Evolutionary conservation across 2,329 filamentous ascomycete species (phyloP), one percentile per base, ranked within the genome.

Genomic region (Cladosporium sp.): DNA sequence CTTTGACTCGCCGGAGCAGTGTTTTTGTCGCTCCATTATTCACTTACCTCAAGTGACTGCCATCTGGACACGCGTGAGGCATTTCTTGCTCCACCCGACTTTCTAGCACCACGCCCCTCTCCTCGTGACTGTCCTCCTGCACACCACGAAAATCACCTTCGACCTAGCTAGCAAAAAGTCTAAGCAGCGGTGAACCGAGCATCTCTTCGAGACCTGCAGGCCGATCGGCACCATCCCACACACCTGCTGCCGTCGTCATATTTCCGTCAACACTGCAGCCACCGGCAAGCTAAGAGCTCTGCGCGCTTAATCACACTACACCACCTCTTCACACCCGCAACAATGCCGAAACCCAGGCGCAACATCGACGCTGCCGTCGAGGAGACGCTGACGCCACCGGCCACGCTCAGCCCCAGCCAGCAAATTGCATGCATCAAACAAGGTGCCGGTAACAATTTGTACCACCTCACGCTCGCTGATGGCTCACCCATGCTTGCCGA

Each of bases 401-500:
- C 80, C 65, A 73, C 76, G 7, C 79, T 89, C 23, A 66, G 80
- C 5, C 72, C 78, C n/a, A 77, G 77, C 35, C 85, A 89, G 74
- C 82, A 83, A 61, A 86, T 99, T 67, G 92, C 91, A 21, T 90
- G 89, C 65, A 89, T 97, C 66, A 80, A 91, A 74, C 91, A 91
- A 77, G 90, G 90, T 52, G 90, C 93, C 71, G 94, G 94, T 70
- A 97, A 97, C 81, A 96, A 91, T 78, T 83, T 96, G 50, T 98
- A 96, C 82, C 86, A 86, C 52, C 92, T 94, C 74, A 84, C 89
- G 74, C 81, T 93, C 33, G 88, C 93, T 28, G 83, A 84, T 71
- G 85, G 86, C 66, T 85, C 88, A 72, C 80, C 84, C 7, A 78
- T 94, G 46, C 81, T 96, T 21, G 89, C 93, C 26, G 93, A 97